Evolutionary conservation across 345 rosid species (phyloP).

Genomic region (Euphorbia tirucalli): DNA sequence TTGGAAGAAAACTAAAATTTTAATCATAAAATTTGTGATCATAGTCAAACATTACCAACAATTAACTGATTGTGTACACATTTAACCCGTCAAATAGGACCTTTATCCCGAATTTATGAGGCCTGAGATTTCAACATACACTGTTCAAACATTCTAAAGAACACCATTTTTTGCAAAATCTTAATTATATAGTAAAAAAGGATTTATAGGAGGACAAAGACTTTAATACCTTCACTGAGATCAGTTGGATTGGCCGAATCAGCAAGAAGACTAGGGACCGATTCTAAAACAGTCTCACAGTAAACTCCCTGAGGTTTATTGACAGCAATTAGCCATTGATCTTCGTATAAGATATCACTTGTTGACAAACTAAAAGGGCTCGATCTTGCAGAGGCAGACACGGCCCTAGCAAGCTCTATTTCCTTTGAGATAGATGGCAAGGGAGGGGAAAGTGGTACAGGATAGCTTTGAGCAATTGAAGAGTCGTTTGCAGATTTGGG

Average conservation of each 20-base stretch:
- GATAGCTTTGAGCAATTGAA: constrained; percentile 36
- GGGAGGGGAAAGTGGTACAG: constrained; percentile 73
- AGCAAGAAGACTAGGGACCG: constrained; percentile 43
- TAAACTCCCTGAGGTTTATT: constrained; percentile 81
- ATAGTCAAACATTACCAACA: too few species aligned
- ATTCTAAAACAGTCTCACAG: constrained; percentile 65
- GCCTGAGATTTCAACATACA: neutral
- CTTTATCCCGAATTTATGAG: too few species aligned
- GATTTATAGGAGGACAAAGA: neutral
- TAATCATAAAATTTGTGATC: too few species aligned
- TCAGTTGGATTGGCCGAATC: constrained; percentile 21
- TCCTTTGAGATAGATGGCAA: constrained; percentile 66
- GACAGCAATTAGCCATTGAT: constrained; percentile 74
- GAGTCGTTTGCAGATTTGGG: constrained; percentile 27
- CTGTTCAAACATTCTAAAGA: neutral
- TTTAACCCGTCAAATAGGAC: too few species aligned
- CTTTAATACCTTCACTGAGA: constrained; percentile 23
- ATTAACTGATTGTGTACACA: too few species aligned
- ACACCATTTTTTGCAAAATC: neutral
- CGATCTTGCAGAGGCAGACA: constrained; percentile 78
- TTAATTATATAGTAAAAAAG: neutral
- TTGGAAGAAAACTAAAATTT: too few species aligned
- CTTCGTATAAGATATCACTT: constrained; percentile 59
- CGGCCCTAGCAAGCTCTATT: constrained; percentile 68
- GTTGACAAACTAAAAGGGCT: constrained; percentile 50